Evolutionary conservation across 2,329 filamentous ascomycete genomes (phyloP), one percentile per base, ranked within the genome.

Genomic region (Colletotrichum sp.): DNA sequence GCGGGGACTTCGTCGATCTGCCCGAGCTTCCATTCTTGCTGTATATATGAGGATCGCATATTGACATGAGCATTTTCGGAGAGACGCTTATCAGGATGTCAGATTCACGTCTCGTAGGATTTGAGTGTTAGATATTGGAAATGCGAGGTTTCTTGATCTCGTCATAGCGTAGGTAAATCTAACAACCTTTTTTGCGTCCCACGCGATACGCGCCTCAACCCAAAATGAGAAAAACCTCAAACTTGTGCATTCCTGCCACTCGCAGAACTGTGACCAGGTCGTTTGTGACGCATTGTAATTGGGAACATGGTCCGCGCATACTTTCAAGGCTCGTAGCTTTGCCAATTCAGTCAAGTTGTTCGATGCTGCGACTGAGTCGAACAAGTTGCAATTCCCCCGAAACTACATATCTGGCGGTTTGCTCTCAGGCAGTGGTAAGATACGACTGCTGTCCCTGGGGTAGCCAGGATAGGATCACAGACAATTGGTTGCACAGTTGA

Each of bases 131-230:
- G 5, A 49, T n/a, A n/a, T n/a, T 12, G 4, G 4, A 4, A 49
- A 18, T n/a, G 9, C 18, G 4, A 1, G 0, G 18, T 0, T n/a
- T n/a, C 9, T 12, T 49, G 5, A n/a, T 49, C 39, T 49, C 39
- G 39, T 44, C 39, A n/a, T 44, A n/a, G 39, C 39, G 39, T 10
- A 18, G 16, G 16, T 9, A 44, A n/a, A n/a, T n/a, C 5, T 7
- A 7, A 2, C 39, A 49, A 49, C 9, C 6, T 6, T 12, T 3
- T 10, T 49, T n/a, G 9, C 18, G 39, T 49, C 39, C 5, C 39
- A 49, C 9, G 2, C 39, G 6, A 49, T 49, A 4, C 9, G 5
- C 18, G 39, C 18, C 39, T 49, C 18, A 10, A 49, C 5, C 9
- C 18, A 49, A n/a, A 49, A 49, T 4, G 18, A 12, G 39, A n/a